Base-by-base conservation (phyloP, 371 early-diverging fungal species). In the Batkoa obscura region DNA sequence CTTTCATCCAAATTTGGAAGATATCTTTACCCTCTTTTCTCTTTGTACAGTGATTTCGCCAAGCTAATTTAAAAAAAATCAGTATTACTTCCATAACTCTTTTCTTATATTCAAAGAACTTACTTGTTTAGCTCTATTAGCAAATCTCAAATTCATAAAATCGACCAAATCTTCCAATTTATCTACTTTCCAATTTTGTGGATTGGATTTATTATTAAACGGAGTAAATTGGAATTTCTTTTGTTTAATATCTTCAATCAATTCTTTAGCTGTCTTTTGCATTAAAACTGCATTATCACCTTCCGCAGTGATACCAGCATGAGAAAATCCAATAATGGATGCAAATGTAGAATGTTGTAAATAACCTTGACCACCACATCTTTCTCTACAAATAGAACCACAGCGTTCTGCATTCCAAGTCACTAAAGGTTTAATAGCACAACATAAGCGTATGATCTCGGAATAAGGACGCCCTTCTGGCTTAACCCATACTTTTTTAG, bases 351-450 rank as follows among this genome's bases (percentile, higher is more conserved):
- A 79, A 50, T 70, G 66, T 10, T 68, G 60, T 23, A 82, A 66
- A 63, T 81, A 80, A 0, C 84, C 84, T 64, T 84, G 81, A 6
- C 83, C 84, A 46, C 81, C 82, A 60, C 80, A 80, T 43, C 83
- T 70, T 59, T 84, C 84, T 34, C 81, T 71, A 59, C 75, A 73
- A 17, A 72, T 72, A 15, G 75, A 70, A 49, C 79, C 80, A 9
- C 68, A 71, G 13, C 74, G 66, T 61, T 84, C 81, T 58, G 62
- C 61, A 62, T 82, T 75, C 84, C 84, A 82, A 50, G 76, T 76
- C 2, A 79, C 66, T 13, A 83, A 62, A 6, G 83, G 80, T 65
- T 84, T 84, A 65, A 84, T 82, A 9, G 79, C 79, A 53, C 83
- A 81, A 66, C 78, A 79, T 23, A 81, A 70, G 30, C 81, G 71